These are phyloP conservation scores for Hanseniaspora guilliermondii DNA, from an alignment of 805 yeast species.

Conservation along the genomic window DNA sequence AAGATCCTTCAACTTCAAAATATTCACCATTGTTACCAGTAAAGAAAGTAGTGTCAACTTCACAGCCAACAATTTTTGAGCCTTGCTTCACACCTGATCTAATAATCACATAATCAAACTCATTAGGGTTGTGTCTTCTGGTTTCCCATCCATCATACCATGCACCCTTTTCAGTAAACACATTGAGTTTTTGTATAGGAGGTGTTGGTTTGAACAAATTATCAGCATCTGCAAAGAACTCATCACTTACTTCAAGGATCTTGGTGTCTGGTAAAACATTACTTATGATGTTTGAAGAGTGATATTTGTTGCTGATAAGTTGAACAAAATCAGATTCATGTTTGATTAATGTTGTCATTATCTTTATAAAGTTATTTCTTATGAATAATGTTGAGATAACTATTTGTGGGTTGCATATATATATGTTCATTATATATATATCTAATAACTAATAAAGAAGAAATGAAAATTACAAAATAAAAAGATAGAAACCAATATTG, in stretches of 20 bases:
- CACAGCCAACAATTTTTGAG: slow-evolving; percentile 70
- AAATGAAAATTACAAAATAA: too few species aligned
- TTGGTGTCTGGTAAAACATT: slow-evolving; percentile 64
- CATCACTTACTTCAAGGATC: slow-evolving; percentile 61
- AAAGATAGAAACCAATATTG: too few species aligned
- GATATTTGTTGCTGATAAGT: slow-evolving; percentile 17
- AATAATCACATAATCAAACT: slow-evolving; percentile 78
- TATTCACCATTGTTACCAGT: slow-evolving; percentile 91
- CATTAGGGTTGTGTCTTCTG: slow-evolving; percentile 75
- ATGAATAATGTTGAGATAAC: too few species aligned
- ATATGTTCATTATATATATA: too few species aligned
- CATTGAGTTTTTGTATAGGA: slow-evolving; percentile 71
- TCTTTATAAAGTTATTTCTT: background rate
- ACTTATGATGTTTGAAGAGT: slow-evolving; percentile 56
- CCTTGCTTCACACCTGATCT: slow-evolving; percentile 65
- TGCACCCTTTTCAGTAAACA: slow-evolving; percentile 75
- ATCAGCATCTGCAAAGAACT: slow-evolving; percentile 90
- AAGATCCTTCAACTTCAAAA: slow-evolving; percentile 69
- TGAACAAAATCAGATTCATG: slow-evolving; percentile 15
- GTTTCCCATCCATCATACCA: slow-evolving; percentile 99
- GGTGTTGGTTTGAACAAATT: slow-evolving; percentile 71
- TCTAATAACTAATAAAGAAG: too few species aligned
- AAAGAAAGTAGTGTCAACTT: slow-evolving; percentile 87
- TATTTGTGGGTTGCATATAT: too few species aligned
- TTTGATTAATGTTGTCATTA: slow-evolving; percentile 8